Base-by-base conservation (phyloP, 129 eudicot genomes). In the Oenanthe sinensis region DNA sequence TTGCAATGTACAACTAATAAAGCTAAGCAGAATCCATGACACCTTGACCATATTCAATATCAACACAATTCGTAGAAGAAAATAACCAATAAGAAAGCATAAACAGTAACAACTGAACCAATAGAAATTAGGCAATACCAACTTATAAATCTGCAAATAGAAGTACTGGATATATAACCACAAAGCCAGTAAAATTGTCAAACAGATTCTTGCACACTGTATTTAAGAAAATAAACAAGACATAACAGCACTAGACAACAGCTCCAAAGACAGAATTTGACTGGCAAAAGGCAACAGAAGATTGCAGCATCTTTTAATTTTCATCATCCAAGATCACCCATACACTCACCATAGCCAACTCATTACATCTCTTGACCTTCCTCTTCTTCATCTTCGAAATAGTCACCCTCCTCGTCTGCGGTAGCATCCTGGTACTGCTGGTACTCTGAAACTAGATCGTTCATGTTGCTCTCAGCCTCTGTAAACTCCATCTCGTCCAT, bases 401-500 rank as follows among this genome's bases (percentile, higher is more conserved):
- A 87, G 28, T 87, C 90, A 0, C 83, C 88, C 20, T 87, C 90
- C 70, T 87, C 90, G 30, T 87, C 90, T 4, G 90, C 90, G 1
- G 90, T 87, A 12, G 88, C 90, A 74, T 86, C 90, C 82, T 86
- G 90, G 75, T 86, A 86, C 82, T 86, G 90, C 80, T 86, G 90
- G 75, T 86, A 86, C 70, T 86, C 90, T 2, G 90, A 86, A 6
- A 86, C 90, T 68, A 86, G 79, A 63, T 86, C 90, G 40, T 86
- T 86, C 90, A 86, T 86, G 75, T 85, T 85, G 48, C 88, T 85
- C 79, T 85, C 88, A 16, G 88, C 90, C 37, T 87, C 90, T 0
- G 90, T 87, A 22, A 87, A 87, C 85, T 87, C 90, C 90, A 87
- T 87, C 81, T 87, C 90, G 39, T 87, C 90, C 90, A 87, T 87